Base-by-base conservation (phyloP, 2,329 filamentous ascomycete genomes). In the Phialophora expanda region DNA sequence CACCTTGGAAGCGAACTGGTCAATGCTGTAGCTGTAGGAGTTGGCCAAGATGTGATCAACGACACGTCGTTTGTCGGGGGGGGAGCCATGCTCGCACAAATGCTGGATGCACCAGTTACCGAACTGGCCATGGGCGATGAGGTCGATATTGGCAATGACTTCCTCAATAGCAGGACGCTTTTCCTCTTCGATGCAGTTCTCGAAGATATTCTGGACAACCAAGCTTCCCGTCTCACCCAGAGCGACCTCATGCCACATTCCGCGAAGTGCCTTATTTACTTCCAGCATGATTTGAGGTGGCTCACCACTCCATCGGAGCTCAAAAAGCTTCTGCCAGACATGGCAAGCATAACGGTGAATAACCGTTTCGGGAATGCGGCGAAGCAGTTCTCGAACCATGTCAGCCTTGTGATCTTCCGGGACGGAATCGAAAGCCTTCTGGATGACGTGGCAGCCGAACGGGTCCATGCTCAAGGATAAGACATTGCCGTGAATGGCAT, bases 101-200 rank as follows among this genome's bases (percentile, higher is more conserved):
- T 99, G 95, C 80, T 99, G 95, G 74, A 99, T 98, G 81, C 95
- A 99, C 95, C 95, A 99, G 78, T 99, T 99, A 63, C 95, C 95
- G 76, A 99, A 99, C 77, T 99, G 95, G 28, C 95, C 95, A 77
- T 97, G 94, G 66, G 95, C 91, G 74, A 99, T 93, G 68, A 97
- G 91, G 79, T 99, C 93, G 73, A 99, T 97, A 76, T 95, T 97
- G 67, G 87, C 87, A 64, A 99, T 87, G 46, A 99, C 95, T 78
- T 99, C 95, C 77, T 97, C 93, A 75, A 99, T 96, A 75, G 95
- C 97, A 54, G 93, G 93, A 66, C 96, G 93, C 88, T 99, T 99
- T 81, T 99, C 95, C 74, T 98, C 94, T 75, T 99, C 96, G 32
- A 98, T 86, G 75, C 95, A 99, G 75, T 99, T 99, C 82, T 99